These are phyloP conservation scores for Nannizziopsis barbatae DNA, from an alignment of 2,329 filamentous ascomycete genomes.

Conservation along the genomic window DNA sequence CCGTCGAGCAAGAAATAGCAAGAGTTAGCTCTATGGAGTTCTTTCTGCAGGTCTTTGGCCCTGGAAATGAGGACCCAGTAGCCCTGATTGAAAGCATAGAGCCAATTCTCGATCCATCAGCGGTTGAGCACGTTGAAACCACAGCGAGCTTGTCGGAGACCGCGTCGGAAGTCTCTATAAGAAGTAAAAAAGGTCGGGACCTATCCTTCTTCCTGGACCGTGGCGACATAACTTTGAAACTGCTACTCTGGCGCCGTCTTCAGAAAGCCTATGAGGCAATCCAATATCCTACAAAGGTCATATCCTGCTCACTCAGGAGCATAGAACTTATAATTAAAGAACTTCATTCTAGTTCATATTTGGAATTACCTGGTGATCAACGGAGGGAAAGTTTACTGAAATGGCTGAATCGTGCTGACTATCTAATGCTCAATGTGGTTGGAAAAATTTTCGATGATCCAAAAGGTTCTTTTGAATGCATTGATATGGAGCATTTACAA, in stretches of 20 bases:
- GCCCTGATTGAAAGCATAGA: constrained; percentile 84
- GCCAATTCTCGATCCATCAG: constrained; percentile 66
- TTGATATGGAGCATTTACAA: constrained; percentile 67
- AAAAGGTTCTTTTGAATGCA: constrained; percentile 61
- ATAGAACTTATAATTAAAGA: constrained; percentile 73
- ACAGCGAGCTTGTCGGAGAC: not conserved
- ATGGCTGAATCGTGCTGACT: constrained; percentile 68
- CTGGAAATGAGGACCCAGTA: constrained; percentile 68
- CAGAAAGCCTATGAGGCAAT: constrained; percentile 80
- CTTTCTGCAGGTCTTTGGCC: constrained; percentile 78
- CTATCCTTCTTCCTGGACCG: constrained; percentile 75
- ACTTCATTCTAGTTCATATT: constrained; percentile 49
- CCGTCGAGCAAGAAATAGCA: constrained; percentile 80
- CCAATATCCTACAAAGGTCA: constrained; percentile 72
- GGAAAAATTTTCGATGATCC: constrained; percentile 55
- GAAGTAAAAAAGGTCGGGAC: constrained; percentile 42
- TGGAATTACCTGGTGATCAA: constrained; percentile 47
- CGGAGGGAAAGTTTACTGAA: constrained; percentile 62
- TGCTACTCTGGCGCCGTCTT: constrained; percentile 86
- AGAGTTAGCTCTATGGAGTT: constrained; percentile 94
- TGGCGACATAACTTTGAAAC: constrained; percentile 68
- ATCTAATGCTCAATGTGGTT: constrained; percentile 61
- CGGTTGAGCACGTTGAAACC: constrained; percentile 21
- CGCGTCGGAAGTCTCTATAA: not conserved
- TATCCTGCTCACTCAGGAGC: constrained; percentile 75